Conservation (phyloP, 169 alveolate genomes). For the Eimeria acervulina region DNA sequence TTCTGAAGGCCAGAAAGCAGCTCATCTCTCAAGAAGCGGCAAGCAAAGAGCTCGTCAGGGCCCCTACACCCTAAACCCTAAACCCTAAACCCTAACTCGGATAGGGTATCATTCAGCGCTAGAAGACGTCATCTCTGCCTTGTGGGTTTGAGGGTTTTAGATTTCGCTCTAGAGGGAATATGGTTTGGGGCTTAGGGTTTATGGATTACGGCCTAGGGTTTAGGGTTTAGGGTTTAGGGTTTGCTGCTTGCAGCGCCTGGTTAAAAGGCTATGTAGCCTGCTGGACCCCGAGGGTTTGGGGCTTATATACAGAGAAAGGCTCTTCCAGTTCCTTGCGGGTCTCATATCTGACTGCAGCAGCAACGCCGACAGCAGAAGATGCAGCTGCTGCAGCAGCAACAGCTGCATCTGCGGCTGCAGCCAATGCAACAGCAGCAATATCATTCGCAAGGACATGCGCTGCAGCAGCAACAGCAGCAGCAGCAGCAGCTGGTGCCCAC, state of each 20-base stretch:
- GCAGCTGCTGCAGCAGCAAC: slow-evolving; percentile 57
- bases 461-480: neutral
- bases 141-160: neutral
- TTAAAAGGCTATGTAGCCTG: slow-evolving; percentile 14
- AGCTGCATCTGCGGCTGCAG: slow-evolving; percentile 20
- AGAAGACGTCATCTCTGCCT: neutral
- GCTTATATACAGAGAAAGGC: neutral
- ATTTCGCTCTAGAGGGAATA: neutral
- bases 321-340: slow-evolving; percentile 59
- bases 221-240: slow-evolving; percentile 17
- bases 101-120: neutral
- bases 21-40: slow-evolving; percentile 10
- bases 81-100: neutral
- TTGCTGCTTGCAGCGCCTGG: slow-evolving; percentile 45
- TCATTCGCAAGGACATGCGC: neutral
- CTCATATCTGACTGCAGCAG: slow-evolving; percentile 53
- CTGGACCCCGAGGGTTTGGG: slow-evolving; percentile 71
- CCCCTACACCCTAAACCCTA: neutral
- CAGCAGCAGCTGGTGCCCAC: neutral
- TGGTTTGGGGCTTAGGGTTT: neutral
- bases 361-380: slow-evolving; percentile 10
- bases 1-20: slow-evolving; percentile 38
- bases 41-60: slow-evolving; percentile 29
- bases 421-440: neutral
- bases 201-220: neutral